Evolutionary conservation across 192 early-diverging fungal species (phyloP).

Genomic region (Backusella tuberculispora): DNA sequence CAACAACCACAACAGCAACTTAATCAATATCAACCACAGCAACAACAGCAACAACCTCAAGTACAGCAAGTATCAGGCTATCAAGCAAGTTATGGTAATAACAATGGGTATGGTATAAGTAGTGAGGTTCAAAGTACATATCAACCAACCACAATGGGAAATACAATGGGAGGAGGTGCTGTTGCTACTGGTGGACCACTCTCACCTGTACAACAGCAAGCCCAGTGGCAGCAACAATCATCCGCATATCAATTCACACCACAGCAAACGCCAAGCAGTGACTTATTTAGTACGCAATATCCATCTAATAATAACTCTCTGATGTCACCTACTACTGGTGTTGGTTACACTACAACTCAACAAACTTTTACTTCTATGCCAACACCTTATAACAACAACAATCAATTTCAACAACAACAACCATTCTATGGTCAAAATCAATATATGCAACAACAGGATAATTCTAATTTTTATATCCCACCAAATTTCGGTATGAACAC

Average conservation of each 20-base stretch:
- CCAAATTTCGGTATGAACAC: conserved; percentile 16
- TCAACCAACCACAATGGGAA: background rate
- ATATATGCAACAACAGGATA: conserved; percentile 1
- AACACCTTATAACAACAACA: conserved; percentile 7
- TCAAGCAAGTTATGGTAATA: background rate
- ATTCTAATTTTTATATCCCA: conserved; percentile 12
- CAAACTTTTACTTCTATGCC: conserved; percentile 1
- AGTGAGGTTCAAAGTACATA: background rate
- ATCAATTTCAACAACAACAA: background rate
- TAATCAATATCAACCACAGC: background rate
- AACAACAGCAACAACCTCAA: conserved; percentile 19
- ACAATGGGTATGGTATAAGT: background rate
- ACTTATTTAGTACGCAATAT: background rate
- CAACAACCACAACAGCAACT: background rate
- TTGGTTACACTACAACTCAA: background rate
- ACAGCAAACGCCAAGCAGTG: background rate
- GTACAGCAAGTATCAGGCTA: background rate
- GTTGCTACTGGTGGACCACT: background rate
- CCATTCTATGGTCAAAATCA: background rate
- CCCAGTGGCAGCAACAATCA: conserved; percentile 18
- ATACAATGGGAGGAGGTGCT: no score
- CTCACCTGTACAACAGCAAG: background rate
- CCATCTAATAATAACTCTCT: background rate
- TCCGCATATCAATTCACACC: conserved; percentile 10
- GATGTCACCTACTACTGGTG: conserved; percentile 7